Percentiles rank a stretch among this genome's conserved stretches.
These are phyloP conservation scores for Entophlyctis helioformis DNA, from an alignment of 192 early-diverging fungal species.

Conservation along the genomic window DNA sequence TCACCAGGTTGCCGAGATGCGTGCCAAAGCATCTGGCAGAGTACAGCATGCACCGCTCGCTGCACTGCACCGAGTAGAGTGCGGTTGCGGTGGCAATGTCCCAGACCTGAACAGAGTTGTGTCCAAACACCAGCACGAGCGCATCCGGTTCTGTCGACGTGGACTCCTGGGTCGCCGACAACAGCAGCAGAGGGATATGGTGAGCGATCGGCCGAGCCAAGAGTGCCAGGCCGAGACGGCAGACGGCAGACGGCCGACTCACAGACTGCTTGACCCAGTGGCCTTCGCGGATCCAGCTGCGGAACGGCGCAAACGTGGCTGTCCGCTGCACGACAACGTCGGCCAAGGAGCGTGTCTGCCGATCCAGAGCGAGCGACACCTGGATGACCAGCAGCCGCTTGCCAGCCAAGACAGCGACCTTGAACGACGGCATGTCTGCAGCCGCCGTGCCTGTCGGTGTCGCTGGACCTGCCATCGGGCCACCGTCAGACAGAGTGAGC, in stretches of 20 bases:
- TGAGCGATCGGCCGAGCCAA: background rate
- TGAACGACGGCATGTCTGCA: too few relatives aligned
- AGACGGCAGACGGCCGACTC: constrained; percentile 5
- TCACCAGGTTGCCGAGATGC: constrained; percentile 26
- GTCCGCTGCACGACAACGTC: background rate
- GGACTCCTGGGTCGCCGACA: background rate
- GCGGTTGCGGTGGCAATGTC: constrained; percentile 6
- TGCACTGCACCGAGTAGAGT: constrained; percentile 38
- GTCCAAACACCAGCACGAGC: constrained; percentile 62
- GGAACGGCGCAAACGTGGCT: constrained; percentile 21
- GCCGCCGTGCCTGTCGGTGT: background rate
- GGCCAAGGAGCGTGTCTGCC: background rate
- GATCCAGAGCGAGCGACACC: background rate
- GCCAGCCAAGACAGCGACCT: too few relatives aligned
- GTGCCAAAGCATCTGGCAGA: constrained; percentile 58
- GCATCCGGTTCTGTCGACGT: constrained; percentile 13
- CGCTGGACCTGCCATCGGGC: background rate
- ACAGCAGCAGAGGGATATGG: background rate
- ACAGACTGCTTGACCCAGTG: constrained; percentile 47
- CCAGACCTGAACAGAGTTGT: constrained; percentile 60
- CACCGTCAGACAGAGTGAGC: background rate
- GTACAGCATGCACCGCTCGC: constrained; percentile 61
- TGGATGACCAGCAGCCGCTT: background rate
- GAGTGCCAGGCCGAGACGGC: background rate
- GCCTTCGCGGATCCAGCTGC: constrained; percentile 69